Base-by-base conservation (phyloP, 2,329 filamentous ascomycete genomes). In the Hymenoscyphus fructigenus region DNA sequence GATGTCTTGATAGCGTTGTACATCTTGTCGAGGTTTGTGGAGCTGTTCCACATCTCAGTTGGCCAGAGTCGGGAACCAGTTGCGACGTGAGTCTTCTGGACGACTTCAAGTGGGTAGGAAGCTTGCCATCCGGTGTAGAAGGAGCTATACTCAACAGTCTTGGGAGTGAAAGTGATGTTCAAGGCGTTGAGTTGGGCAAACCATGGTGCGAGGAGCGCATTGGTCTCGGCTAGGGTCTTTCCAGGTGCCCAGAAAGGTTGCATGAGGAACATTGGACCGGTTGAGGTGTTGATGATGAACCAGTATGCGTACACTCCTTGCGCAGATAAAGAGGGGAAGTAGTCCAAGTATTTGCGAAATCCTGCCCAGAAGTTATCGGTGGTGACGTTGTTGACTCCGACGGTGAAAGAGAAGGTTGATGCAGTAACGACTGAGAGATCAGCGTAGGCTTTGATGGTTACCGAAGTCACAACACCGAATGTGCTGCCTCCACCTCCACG, bases 401-500 rank as follows among this genome's bases (percentile, higher is more conserved):
- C 26, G 3, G 60, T 56, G 47, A 61, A 61, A 14, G n/a, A 20
- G 23, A 61, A 56, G 23, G 26, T 20, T 0, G 79, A 74, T 14
- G 77, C 74, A 3, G 73, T 67, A n/a, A 41, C 36, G 1, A 77
- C 76, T 0, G 75, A 75, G 0, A 73, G 71, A 2, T 79, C 81
- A 0, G 81, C 78, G 69, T 85, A 78, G 0, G 83, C 82, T 65
- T 82, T 82, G 12, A 84, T 72, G 0, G 85, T 87, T 47, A 88
- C 76, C 0, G 83, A 85, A 1, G 81, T 66, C 4, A 68, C 68
- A 4, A 70, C 65, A 0, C 84, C 87, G 70, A 86, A 90, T 0
- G 85, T 88, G 20, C 81, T 82, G 2, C 83, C 85, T 6, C 85
- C 85, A 5, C 84, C 81, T 6, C 86, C 85, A 63, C 83, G 77